Conservation (phyloP, 139 green algal species). For the Auxenochlorella protothecoides region DNA sequence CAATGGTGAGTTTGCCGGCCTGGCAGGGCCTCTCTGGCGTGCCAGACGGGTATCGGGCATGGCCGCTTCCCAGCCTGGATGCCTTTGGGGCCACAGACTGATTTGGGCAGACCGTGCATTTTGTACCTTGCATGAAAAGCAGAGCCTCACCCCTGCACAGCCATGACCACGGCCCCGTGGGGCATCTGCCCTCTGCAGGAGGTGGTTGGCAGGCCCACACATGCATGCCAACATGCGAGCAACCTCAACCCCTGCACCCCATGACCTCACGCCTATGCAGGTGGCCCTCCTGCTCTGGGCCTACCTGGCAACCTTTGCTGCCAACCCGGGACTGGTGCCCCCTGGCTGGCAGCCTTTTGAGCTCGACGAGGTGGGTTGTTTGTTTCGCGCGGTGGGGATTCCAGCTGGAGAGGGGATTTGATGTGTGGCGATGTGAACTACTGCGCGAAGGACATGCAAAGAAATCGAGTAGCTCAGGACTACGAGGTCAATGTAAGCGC, state of each 20-base stretch:
- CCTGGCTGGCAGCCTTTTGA: slow-evolving; percentile 75
- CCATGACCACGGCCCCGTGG: too few species aligned
- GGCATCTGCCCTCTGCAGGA: too few species aligned
- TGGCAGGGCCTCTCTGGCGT: too few species aligned
- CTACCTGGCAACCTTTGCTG: slow-evolving; percentile 79
- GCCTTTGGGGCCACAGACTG: too few species aligned
- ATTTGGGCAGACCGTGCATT: too few species aligned
- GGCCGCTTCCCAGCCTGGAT: too few species aligned
- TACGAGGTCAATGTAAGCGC: background rate
- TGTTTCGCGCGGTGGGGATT: too few species aligned
- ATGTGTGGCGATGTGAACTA: background rate
- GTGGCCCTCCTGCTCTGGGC: slow-evolving; percentile 78
- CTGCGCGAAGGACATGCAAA: background rate
- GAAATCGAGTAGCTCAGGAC: background rate
- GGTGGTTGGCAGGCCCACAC: too few species aligned
- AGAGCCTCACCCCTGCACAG: too few species aligned
- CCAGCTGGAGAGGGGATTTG: background rate
- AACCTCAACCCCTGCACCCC: background rate
- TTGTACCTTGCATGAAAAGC: too few species aligned
- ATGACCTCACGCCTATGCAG: slow-evolving; percentile 26
- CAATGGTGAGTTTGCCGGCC: background rate
- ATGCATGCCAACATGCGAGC: background rate
- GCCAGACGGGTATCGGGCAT: too few species aligned
- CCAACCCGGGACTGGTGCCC: slow-evolving; percentile 74
- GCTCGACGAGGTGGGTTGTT: slow-evolving; percentile 49